Evolutionary conservation across 1,284 basidiomycete species (phyloP), one percentile per base, ranked within the genome.

Genomic region (Ganoderma sinense): DNA sequence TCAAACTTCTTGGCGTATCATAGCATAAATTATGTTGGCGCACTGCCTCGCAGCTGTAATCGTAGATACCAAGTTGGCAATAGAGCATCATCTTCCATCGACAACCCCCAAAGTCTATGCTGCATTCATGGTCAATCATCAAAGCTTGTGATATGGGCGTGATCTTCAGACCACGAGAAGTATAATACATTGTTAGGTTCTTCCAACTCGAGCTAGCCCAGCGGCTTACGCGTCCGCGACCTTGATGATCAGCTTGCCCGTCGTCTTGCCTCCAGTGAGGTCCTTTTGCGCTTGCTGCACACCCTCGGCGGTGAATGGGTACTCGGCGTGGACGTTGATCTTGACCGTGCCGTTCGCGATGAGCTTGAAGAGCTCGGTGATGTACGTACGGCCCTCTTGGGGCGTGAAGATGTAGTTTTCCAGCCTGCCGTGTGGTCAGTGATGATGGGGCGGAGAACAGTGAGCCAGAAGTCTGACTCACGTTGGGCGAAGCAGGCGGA

Each of bases 281-380:
- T 98, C 97, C 14, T 79, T 85, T 77, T 99, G 97, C 0, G 96
- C 91, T 75, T 93, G 86, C 74, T 84, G 86, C 13, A 94, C 89
- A 0, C 95, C 96, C 71, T 97, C 93, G 0, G 89, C 88, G 0
- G 91, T 91, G 82, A 99, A 96, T 0, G 89, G 88, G 74, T 98
- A 99, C 67, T 93, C 93, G 69, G 91, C 88, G 82, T 91, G 89
- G 14, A 97, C 84, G 61, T 88, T 86, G 67, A 94, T 86, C 78
- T 92, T 94, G 73, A 99, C 77, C 0, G 83, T 83, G 0, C 91
- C 93, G 10, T 85, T 80, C 20, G 82, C 81, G 56, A 97, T 81
- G 31, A 94, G 82, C 26, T 86, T 82, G 78, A 91, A 94, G 1
- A 97, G 82, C 78, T 93, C 86, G n/a, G 82, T 81, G 14, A 88